These are phyloP conservation scores for Plasmodium knowlesi DNA, from an alignment of 169 alveolate species.

Conservation along the genomic window DNA sequence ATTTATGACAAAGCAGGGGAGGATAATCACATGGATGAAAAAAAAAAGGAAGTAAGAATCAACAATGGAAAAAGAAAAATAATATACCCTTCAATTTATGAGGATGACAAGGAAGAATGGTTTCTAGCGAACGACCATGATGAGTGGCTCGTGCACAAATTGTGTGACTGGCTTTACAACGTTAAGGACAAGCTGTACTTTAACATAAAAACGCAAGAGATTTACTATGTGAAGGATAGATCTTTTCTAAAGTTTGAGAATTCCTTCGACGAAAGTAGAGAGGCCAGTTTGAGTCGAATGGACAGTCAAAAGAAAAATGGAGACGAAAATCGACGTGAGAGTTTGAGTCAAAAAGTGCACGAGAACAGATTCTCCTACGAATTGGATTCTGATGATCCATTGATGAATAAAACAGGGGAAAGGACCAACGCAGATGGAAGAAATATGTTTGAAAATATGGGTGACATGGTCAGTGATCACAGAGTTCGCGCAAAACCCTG, in stretches of 20 bases:
- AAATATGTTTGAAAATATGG: no score
- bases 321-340: no score
- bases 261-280: conserved; percentile 6
- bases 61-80: not conserved
- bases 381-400: not conserved
- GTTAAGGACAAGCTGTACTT: conserved; percentile 78
- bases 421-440: not conserved
- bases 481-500: not conserved
- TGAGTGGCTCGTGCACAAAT: conserved; percentile 80
- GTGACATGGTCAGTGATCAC: not conserved
- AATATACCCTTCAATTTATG: conserved; percentile 21
- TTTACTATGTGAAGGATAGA: conserved; percentile 26
- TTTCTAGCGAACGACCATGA: conserved; percentile 66
- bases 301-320: no score
- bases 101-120: conserved; percentile 31
- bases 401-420: not conserved
- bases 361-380: not conserved
- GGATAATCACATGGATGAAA: not conserved
- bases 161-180: conserved; percentile 82
- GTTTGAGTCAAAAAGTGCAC: not conserved
- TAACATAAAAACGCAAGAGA: conserved; percentile 72
- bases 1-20: not conserved
- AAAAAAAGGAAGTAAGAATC: not conserved
- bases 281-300: not conserved
- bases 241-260: conserved; percentile 11